Evolutionary conservation across 2,329 filamentous ascomycete genomes (phyloP), one percentile per base, ranked within the genome.

Genomic region (Lecanosticta acicola): DNA sequence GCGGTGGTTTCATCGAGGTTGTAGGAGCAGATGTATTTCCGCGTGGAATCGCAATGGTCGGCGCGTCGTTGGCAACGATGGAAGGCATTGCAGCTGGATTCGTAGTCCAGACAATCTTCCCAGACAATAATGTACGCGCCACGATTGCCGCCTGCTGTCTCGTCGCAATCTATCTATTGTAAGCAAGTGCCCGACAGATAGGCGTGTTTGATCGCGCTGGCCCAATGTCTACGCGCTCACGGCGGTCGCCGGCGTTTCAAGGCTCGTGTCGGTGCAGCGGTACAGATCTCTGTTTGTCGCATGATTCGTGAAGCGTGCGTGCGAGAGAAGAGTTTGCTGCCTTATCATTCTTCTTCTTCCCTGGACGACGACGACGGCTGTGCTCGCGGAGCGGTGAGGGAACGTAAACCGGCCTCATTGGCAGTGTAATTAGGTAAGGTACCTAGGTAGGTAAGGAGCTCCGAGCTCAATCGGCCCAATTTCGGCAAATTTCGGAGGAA

Each of bases 171-270:
- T 11, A 11, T 7, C 24, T 11, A 29, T 11, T 11, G 24, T 29
- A 29, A 29, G 5, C 24, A n/a, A 29, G 24, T 29, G 11, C 7
- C 7, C 24, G 24, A 5, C 24, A 11, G 24, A 29, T 29, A 29
- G 24, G 24, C 24, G 24, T 29, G 24, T 7, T 29, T 11, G 24
- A 29, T 11, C 21, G 11, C 38, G 44, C 18, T 45, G 19, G n/a
- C 26, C 17, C 26, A 21, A 33, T 13, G 29, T 19, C 39, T 34
- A 41, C 32, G 41, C 41, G 45, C 40, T 48, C 46, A 48, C 5
- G 46, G 46, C 32, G 41, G 46, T 50, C 41, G 33, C 35, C 33
- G 33, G 40, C 47, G 43, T 50, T 43, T 50, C 43, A 39, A 32
- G 20, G 7, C 5, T 5, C 24, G 24, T 29, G 5, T 29, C 24